These are phyloP conservation scores for Apiosordaria backusii DNA, from an alignment of 495 filamentous ascomycete species.

Conservation along the genomic window DNA sequence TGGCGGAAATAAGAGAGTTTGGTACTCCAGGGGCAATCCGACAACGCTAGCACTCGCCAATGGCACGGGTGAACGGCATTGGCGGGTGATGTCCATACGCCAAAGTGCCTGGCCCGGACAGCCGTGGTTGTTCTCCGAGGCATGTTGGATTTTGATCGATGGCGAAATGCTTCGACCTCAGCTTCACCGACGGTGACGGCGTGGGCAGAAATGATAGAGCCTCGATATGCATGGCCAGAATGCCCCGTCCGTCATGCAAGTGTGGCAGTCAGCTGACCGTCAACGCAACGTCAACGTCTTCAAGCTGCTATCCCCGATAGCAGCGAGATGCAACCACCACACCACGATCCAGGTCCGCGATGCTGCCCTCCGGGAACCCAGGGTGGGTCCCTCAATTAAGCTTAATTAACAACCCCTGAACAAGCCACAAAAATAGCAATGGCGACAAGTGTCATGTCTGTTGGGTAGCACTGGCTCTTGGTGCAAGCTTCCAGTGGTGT, in stretches of 20 bases:
- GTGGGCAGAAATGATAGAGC: background rate
- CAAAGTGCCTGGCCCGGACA: background rate
- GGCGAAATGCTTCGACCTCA: background rate
- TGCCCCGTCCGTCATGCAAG: background rate
- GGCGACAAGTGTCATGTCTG: conserved; percentile 11
- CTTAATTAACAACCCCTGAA: conserved; percentile 38
- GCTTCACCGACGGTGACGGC: background rate
- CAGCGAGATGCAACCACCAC: conserved; percentile 16
- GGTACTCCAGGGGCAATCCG: conserved; percentile 7
- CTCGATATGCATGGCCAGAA: background rate
- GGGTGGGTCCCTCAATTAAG: conserved; percentile 33
- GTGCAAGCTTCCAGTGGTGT: conserved; percentile 3
- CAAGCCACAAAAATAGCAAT: conserved; percentile 41
- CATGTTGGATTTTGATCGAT: background rate
- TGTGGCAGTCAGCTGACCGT: conserved; percentile 22
- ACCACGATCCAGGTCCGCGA: conserved; percentile 21
- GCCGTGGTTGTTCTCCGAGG: background rate
- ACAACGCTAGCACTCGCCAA: conserved; percentile 2
- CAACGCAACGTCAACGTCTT: background rate
- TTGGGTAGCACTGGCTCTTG: background rate
- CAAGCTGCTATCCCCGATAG: conserved; percentile 14
- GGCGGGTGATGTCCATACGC: background rate
- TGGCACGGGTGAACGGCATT: conserved; percentile 29
- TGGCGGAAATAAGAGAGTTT: background rate
- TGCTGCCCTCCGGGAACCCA: conserved; percentile 17